Conservation (phyloP, 805 yeast species). For the Kluyveromyces nonfermentans region DNA sequence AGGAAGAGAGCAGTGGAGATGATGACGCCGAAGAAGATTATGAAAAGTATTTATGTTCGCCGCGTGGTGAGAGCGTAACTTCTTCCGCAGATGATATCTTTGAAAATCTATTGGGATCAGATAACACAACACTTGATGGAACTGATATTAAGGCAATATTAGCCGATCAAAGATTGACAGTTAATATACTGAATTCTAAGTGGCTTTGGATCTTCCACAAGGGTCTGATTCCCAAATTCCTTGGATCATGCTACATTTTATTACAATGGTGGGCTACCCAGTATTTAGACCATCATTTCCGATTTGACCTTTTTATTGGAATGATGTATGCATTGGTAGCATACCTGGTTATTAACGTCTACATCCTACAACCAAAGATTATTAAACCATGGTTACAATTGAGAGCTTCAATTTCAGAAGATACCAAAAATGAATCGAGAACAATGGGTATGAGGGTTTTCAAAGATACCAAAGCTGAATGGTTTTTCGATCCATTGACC, state of each 20-base stretch:
- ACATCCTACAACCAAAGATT: slow-evolving; percentile 30
- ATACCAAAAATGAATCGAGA: slow-evolving; percentile 33
- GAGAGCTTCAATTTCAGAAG: slow-evolving; percentile 31
- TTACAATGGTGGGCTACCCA: slow-evolving; percentile 72
- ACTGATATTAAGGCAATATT: neutral
- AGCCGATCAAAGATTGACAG: neutral
- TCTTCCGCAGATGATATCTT: neutral
- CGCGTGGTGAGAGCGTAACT: neutral
- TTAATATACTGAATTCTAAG: neutral
- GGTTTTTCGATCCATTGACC: slow-evolving; percentile 46
- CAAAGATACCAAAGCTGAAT: slow-evolving; percentile 36
- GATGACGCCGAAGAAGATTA: neutral
- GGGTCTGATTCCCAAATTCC: slow-evolving; percentile 22
- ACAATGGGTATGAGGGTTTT: slow-evolving; percentile 64
- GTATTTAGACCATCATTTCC: slow-evolving; percentile 65
- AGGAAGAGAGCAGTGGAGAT: neutral
- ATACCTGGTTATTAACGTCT: slow-evolving; percentile 35
- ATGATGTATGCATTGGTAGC: slow-evolving; percentile 39
- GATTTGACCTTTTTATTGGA: slow-evolving; percentile 52
- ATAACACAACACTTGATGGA: neutral
- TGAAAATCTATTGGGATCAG: neutral
- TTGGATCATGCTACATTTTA: slow-evolving; percentile 37
- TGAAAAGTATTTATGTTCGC: neutral
- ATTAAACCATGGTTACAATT: slow-evolving; percentile 23
- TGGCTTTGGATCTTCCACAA: slow-evolving; percentile 21